Conservation (phyloP, 108 stramenopile genomes). For the Seminavis robusta region DNA sequence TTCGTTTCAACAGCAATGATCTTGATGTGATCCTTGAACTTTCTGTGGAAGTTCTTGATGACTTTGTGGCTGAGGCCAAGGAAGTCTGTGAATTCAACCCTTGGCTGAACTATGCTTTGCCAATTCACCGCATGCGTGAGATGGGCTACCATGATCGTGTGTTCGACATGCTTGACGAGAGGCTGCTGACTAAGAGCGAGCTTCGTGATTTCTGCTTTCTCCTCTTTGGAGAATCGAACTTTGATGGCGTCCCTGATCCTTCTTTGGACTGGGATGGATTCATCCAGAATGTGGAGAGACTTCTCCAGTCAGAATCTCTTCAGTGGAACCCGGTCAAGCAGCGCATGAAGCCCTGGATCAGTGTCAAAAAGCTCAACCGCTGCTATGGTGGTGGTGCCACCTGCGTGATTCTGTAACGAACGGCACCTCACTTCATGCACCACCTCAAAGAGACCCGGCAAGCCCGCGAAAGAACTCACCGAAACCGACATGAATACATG, state of each 20-base stretch:
- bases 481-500: too few species aligned
- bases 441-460: too few species aligned
- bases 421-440: too few species aligned
- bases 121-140: slow-evolving; percentile 70
- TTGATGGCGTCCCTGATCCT: slow-evolving; percentile 40
- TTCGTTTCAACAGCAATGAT: too few species aligned
- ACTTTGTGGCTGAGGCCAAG: slow-evolving; percentile 60
- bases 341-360: slow-evolving; percentile 15
- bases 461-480: too few species aligned
- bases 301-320: slow-evolving; percentile 26
- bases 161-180: slow-evolving; percentile 62
- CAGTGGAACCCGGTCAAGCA: slow-evolving; percentile 33
- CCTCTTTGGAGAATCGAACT: slow-evolving; percentile 55
- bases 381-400: slow-evolving; percentile 27
- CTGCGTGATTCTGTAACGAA: too few species aligned
- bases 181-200: slow-evolving; percentile 33
- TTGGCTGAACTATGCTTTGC: slow-evolving; percentile 63
- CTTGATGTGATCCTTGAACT: slow-evolving; percentile 56
- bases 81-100: slow-evolving; percentile 66
- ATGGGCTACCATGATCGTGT: slow-evolving; percentile 46
- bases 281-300: slow-evolving; percentile 11
- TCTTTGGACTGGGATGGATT: slow-evolving; percentile 33
- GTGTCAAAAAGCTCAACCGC: slow-evolving; percentile 26
- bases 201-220: slow-evolving; percentile 24
- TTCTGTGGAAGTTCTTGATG: slow-evolving; percentile 73